A percentile compares a stretch with the other conserved stretches of the same genome.
phyloP scores from a whole-genome alignment of 805 yeast genomes.

The Metschnikowia koreensis region DNA sequence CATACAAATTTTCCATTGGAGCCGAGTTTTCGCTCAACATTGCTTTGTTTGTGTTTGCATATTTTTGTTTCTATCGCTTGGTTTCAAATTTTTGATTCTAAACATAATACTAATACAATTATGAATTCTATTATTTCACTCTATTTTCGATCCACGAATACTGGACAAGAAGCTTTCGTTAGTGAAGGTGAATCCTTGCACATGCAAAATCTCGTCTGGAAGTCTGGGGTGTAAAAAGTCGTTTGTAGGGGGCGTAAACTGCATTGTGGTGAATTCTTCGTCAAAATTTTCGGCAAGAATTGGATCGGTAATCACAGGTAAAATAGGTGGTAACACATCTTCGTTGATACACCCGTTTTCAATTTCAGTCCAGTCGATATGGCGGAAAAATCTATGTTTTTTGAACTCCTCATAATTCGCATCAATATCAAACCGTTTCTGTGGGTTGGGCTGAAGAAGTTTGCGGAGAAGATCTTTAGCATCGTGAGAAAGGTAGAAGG shows the following conservation, averaged over 20 bases:
- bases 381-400: constrained; percentile 73
- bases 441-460: constrained; percentile 66
- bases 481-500: constrained; percentile 73
- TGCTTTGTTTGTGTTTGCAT: constrained; percentile 14
- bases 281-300: constrained; percentile 83
- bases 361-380: constrained; percentile 65
- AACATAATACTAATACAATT: background rate
- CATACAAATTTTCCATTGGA: constrained; percentile 13
- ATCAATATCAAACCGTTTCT: constrained; percentile 55
- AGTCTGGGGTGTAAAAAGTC: background rate
- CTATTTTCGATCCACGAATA: background rate
- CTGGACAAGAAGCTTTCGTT: constrained; percentile 34
- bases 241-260: constrained; percentile 34
- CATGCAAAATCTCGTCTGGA: constrained; percentile 34
- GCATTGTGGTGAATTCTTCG: constrained; percentile 71
- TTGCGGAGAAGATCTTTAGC: constrained; percentile 73
- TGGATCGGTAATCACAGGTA: constrained; percentile 81
- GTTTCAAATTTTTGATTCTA: background rate
- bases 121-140: too few relatives aligned
- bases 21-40: constrained; percentile 3
- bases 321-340: constrained; percentile 63
- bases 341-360: constrained; percentile 43
- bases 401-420: constrained; percentile 52
- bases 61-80: background rate
- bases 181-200: constrained; percentile 42